phyloP scores from a whole-genome alignment of 257 asterid species.

The Solanum pennellii region DNA sequence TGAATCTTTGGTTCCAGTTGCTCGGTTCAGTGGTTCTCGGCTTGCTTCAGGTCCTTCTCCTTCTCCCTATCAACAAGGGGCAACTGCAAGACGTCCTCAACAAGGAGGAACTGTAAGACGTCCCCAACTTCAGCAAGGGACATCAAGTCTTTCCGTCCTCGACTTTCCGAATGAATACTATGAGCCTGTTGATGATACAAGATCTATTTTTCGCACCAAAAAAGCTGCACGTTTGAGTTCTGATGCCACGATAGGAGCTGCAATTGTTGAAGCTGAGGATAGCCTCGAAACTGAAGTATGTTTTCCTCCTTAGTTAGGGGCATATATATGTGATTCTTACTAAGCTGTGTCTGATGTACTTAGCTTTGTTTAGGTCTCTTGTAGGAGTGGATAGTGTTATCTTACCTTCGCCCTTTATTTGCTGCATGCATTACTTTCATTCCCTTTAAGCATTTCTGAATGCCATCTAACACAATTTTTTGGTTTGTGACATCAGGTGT shows the following conservation, averaged over 20 bases:
- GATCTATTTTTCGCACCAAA: conserved; percentile 21
- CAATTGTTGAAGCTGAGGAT: conserved; percentile 90
- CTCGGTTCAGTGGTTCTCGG: conserved; percentile 86
- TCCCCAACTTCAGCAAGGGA: conserved; percentile 29
- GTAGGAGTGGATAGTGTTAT: background rate
- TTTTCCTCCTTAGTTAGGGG: conserved; percentile 29
- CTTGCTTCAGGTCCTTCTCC: conserved; percentile 88
- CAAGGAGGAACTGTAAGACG: conserved; percentile 13
- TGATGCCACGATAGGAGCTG: conserved; percentile 81
- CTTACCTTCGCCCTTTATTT: background rate
- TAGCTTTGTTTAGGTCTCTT: background rate
- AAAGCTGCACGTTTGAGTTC: conserved; percentile 52
- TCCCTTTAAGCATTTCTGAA: background rate
- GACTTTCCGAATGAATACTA: conserved; percentile 28
- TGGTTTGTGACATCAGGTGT: conserved; percentile 22
- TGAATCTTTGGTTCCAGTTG: conserved; percentile 71
- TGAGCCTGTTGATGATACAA: conserved; percentile 16
- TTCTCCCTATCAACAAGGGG: conserved; percentile 61
- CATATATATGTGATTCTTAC: conserved; percentile 17
- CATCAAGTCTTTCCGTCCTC: background rate
- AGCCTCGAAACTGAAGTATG: conserved; percentile 72
- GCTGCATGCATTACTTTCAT: background rate
- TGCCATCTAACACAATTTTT: background rate
- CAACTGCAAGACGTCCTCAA: conserved; percentile 18
- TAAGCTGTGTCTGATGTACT: background rate